Evolutionary conservation across 768 basidiomycete genomes (phyloP), one percentile per base, ranked within the genome.

Genomic region (Mrakia hoshinonis): DNA sequence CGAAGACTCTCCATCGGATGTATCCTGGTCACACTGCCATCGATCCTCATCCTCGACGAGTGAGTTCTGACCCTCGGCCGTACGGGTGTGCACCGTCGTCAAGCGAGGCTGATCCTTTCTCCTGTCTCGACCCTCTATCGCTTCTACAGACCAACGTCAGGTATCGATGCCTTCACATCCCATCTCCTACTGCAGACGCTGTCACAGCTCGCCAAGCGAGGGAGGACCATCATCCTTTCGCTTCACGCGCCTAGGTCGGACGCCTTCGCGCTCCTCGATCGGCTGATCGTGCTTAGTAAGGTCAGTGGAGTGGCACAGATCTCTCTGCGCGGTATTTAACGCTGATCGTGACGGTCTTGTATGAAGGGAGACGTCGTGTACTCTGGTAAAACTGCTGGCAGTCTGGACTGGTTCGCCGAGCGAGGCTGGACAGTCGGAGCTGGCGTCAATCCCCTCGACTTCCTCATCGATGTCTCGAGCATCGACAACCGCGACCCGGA

Each of bases 181-280:
- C 78, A 78, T 55, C 74, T 79, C 55, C 74, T 79, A n/a, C 76
- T 79, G 12, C 74, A 75, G 18, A 77, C 76, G 13, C 74, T 79
- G 11, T 77, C 75, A 0, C 75, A 77, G 20, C 76, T 79, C 20
- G 77, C 78, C 62, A 60, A 74, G 36, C 73, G 76, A 38, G 76
- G 76, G 22, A 75, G 77, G 22, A 83, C 86, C 43, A 82, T 87
- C 39, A 82, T 89, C 58, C 84, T 85, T 22, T 86, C 86, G 5
- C 86, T 89, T 66, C 88, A 89, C 74, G 87, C 89, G 70, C 87
- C 87, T 0, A 83, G 84, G 26, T 83, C 84, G 29, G 85, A 85
- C 69, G 86, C 86, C 0, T 83, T 87, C 62, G 75, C 82, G 0
- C 82, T 86, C 54, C 89, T 89, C 76, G 85, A 85, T 61, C 81